Base-by-base conservation (phyloP, 148 eudicot genomes). In the Persicaria maculosa region DNA sequence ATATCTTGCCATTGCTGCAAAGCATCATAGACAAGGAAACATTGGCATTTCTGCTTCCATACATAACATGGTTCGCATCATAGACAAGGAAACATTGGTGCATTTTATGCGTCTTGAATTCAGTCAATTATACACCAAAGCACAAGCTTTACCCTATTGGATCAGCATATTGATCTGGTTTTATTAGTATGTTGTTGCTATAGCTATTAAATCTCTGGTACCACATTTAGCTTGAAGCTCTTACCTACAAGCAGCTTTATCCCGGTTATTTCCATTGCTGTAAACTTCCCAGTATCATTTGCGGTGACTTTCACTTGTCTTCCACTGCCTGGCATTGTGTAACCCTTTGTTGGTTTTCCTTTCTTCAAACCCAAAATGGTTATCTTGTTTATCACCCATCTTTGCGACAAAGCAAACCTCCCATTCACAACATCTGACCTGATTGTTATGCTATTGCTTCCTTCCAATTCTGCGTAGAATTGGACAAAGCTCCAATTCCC, bases 321-420 rank as follows among this genome's bases (percentile, higher is more conserved):
- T 16, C 74, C 73, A 40, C 79, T 71, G 7, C 76, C 75, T 43
- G 12, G 47, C 50, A 79, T 78, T 19, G 5, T 72, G 45, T 14
- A 79, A 1, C 72, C 74, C 72, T 79, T 77, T 40, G 55, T 25
- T 22, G 17, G 71, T 5, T 61, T 71, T 44, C 72, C 85, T 73
- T 73, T 84, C 45, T 69, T 57, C 50, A 88, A 82, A 54, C 89
- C 89, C 9, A 88, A 17, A 68, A 88, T 59, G 17, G 91, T 88
- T 25, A 86, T 72, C 25, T 82, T 84, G 20, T 74, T 79, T 5
- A 88, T 68, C 36, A 82, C 68, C 87, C 81, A 81, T 70, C 68
- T 83, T 75, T 84, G 80, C 52, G 78, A 79, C 77, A 77, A n/a
- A 8, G 84, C 88, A 71, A 74, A 88, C 31, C 25, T 71, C 70